These are phyloP conservation scores for Penicillium expansum DNA, from an alignment of 2,329 filamentous ascomycete species.

Conservation along the genomic window DNA sequence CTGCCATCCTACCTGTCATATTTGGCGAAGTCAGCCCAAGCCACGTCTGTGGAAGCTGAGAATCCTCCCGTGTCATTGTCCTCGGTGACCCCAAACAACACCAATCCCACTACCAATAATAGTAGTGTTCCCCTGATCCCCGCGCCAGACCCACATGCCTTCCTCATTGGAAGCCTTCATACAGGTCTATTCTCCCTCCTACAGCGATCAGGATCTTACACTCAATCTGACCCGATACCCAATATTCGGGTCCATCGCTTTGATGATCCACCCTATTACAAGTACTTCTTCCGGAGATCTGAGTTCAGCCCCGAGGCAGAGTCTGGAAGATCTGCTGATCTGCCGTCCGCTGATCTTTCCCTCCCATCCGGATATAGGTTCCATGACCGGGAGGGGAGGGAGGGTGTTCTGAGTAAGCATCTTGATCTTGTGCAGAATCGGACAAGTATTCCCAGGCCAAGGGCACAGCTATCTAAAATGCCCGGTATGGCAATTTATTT, in stretches of 20 bases:
- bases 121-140: constrained; percentile 24
- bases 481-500: constrained; percentile 38
- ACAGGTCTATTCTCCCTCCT: constrained; percentile 34
- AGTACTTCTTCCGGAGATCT: constrained; percentile 36
- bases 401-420: constrained; percentile 31
- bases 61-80: neutral
- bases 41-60: neutral
- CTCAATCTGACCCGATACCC: constrained; percentile 10
- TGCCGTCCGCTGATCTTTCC: neutral
- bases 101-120: neutral
- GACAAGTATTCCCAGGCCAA: constrained; percentile 40
- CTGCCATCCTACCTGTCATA: constrained; percentile 29
- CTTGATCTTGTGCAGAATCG: constrained; percentile 40
- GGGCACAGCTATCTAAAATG: constrained; percentile 31
- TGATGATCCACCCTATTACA: constrained; percentile 34
- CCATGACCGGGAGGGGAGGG: constrained; percentile 23
- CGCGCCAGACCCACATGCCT: constrained; percentile 26
- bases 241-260: constrained; percentile 30
- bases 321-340: neutral
- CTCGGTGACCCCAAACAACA: neutral
- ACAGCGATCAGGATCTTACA: constrained; percentile 18
- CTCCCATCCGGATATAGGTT: constrained; percentile 37
- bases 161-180: constrained; percentile 41
- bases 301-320: constrained; percentile 10
- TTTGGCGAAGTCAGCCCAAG: neutral